Conservation (phyloP, 257 asterid genomes). For the Mentha longifolia region DNA sequence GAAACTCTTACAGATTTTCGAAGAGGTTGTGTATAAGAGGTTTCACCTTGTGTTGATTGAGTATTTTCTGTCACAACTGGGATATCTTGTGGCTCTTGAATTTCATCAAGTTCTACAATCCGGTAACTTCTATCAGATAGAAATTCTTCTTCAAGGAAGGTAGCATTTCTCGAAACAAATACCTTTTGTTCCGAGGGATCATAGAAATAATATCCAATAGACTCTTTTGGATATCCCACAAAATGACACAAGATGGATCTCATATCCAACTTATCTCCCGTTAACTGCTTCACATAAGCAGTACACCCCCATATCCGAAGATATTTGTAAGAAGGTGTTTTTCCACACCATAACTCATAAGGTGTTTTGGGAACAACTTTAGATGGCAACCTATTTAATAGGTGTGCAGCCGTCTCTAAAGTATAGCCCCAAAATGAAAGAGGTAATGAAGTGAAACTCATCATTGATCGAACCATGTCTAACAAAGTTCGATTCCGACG, state of each 20-base stretch:
- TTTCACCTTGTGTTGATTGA: neutral
- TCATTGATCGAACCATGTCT: too few relatives aligned
- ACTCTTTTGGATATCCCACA: neutral
- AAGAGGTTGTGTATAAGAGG: neutral
- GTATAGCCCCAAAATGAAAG: too few relatives aligned
- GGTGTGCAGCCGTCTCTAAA: too few relatives aligned
- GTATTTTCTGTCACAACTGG: neutral
- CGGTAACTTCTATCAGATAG: neutral
- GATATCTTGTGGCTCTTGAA: neutral
- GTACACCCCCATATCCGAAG: neutral
- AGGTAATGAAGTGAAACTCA: too few relatives aligned
- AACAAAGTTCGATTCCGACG: too few relatives aligned
- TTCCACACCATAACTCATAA: neutral
- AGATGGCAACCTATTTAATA: too few relatives aligned
- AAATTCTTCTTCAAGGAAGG: neutral
- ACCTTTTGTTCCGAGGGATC: neutral
- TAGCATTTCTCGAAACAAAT: constrained; percentile 12
- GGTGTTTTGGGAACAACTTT: too few relatives aligned
- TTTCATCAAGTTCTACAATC: neutral
- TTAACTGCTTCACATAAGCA: neutral
- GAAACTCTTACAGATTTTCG: neutral
- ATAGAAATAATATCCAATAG: constrained; percentile 9
- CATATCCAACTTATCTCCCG: neutral
- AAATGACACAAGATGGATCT: neutral
- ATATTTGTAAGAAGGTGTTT: neutral